Evolutionary conservation across 2,329 filamentous ascomycete genomes (phyloP).

Genomic region (Alternaria metachromatica): DNA sequence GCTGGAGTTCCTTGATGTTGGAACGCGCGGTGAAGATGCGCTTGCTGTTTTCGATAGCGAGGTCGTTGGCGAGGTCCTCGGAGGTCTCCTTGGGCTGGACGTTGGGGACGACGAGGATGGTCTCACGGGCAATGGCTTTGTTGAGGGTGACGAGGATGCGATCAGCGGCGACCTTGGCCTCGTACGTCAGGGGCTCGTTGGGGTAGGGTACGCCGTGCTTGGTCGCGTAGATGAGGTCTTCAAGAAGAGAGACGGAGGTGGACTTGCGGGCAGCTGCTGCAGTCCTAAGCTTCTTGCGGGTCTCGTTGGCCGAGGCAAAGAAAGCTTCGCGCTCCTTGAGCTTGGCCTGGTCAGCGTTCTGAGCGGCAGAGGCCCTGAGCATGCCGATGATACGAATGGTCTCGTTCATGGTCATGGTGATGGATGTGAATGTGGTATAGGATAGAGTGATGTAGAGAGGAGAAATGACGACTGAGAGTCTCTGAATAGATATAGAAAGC

Average conservation of each 20-base stretch:
- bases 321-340: conserved; percentile 9
- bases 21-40: conserved; percentile 24
- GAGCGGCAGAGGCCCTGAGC: conserved; percentile 31
- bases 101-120: background rate
- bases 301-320: background rate
- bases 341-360: conserved; percentile 30
- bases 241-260: conserved; percentile 21
- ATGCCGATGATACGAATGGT: conserved; percentile 28
- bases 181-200: conserved; percentile 16
- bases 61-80: conserved; percentile 24
- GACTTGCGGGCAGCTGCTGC: conserved; percentile 4
- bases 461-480: background rate
- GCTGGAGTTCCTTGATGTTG: conserved; percentile 10
- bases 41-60: conserved; percentile 30
- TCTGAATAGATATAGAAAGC: conserved; percentile 1
- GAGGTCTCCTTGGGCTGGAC: conserved; percentile 7
- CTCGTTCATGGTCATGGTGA: conserved; percentile 29
- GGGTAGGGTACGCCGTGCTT: conserved; percentile 19
- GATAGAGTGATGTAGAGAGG: background rate
- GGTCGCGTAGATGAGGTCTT: conserved; percentile 23
- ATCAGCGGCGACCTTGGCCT: conserved; percentile 21
- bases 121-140: conserved; percentile 9
- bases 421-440: background rate
- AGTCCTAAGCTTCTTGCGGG: conserved; percentile 4
- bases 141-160: conserved; percentile 26